Percentiles rank a stretch among this genome's conserved stretches.
Evolutionary conservation across 2,329 filamentous ascomycete genomes (phyloP).

Genomic region (Colletotrichum euphorbiae): DNA sequence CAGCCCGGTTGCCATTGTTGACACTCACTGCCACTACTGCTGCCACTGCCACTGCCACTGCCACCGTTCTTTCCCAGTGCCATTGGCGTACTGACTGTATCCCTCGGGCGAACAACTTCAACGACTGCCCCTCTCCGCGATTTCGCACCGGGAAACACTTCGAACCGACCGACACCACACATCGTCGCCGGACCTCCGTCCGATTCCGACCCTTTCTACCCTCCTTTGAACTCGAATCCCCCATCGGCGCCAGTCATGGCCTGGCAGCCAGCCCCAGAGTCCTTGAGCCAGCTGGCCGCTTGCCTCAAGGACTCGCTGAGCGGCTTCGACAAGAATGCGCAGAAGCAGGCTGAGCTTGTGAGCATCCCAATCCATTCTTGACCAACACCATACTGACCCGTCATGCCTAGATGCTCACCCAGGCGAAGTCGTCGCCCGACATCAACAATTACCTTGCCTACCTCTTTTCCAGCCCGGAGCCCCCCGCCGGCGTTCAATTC

Average conservation of each 20-base stretch:
- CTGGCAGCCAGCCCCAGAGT: constrained; percentile 92
- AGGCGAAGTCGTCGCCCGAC: constrained; percentile 89
- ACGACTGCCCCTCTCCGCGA: constrained; percentile 37
- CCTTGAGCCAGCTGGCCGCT: constrained; percentile 86
- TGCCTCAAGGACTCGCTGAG: constrained; percentile 94
- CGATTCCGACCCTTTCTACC: constrained; percentile 31
- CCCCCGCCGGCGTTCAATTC: constrained; percentile 70
- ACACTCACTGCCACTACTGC: constrained; percentile 24
- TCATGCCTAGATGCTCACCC: constrained; percentile 81
- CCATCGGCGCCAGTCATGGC: constrained; percentile 70
- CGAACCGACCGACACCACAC: constrained; percentile 13
- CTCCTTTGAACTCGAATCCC: constrained; percentile 31
- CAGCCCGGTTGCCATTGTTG: constrained; percentile 31
- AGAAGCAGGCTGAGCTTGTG: constrained; percentile 91
- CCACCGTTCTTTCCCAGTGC: constrained; percentile 3
- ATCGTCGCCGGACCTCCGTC: constrained; percentile 22
- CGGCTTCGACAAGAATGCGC: constrained; percentile 80
- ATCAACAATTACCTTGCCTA: constrained; percentile 98
- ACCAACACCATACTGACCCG: constrained; percentile 40
- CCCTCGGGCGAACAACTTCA: constrained; percentile 29
- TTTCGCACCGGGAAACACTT: constrained; percentile 2
- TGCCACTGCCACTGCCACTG: constrained; percentile 33
- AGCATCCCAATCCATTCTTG: constrained; percentile 49
- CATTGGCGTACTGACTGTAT: background rate
- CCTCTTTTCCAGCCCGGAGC: constrained; percentile 80